Evolutionary conservation across 2,329 filamentous ascomycete species (phyloP).

Genomic region (Colletotrichum liriopes): DNA sequence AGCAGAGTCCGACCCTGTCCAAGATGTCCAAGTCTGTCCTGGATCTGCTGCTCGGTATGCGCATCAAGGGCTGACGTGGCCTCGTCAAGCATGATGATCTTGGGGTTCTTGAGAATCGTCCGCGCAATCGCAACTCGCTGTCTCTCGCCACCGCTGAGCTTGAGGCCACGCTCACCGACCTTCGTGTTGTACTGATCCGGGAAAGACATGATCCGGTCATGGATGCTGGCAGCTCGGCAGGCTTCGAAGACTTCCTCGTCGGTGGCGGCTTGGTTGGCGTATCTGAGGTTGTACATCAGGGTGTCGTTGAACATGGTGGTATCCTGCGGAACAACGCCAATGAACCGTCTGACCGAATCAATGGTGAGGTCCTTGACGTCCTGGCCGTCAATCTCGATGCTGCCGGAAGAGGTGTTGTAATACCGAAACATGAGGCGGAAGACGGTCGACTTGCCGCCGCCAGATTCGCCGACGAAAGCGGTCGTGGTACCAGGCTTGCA

Average conservation of each 20-base stretch:
- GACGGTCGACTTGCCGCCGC: slow-evolving; percentile 96
- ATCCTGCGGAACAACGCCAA: slow-evolving; percentile 97
- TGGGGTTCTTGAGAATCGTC: slow-evolving; percentile 92
- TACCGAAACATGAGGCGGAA: slow-evolving; percentile 97
- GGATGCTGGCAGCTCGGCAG: slow-evolving; percentile 89
- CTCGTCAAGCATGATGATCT: slow-evolving; percentile 94
- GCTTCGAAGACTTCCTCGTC: slow-evolving; percentile 87
- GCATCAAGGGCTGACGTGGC: slow-evolving; percentile 93
- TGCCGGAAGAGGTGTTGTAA: slow-evolving; percentile 87
- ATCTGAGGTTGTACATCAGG: slow-evolving; percentile 94
- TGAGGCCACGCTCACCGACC: slow-evolving; percentile 90
- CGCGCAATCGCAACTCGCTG: slow-evolving; percentile 94
- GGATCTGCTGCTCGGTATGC: slow-evolving; percentile 94
- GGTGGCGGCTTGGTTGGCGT: slow-evolving; percentile 85
- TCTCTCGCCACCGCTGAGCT: slow-evolving; percentile 92
- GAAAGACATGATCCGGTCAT: slow-evolving; percentile 91
- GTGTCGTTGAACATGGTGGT: slow-evolving; percentile 96
- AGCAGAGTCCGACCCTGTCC: slow-evolving; percentile 91
- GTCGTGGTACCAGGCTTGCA: slow-evolving; percentile 93
- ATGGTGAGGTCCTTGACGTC: slow-evolving; percentile 91
- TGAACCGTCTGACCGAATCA: slow-evolving; percentile 90
- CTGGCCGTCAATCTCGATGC: slow-evolving; percentile 86
- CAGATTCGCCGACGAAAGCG: slow-evolving; percentile 95
- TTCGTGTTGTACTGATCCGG: slow-evolving; percentile 91
- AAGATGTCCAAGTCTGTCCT: slow-evolving; percentile 86